Base-by-base conservation (phyloP, 345 rosid species). In the Murraya paniculata region DNA sequence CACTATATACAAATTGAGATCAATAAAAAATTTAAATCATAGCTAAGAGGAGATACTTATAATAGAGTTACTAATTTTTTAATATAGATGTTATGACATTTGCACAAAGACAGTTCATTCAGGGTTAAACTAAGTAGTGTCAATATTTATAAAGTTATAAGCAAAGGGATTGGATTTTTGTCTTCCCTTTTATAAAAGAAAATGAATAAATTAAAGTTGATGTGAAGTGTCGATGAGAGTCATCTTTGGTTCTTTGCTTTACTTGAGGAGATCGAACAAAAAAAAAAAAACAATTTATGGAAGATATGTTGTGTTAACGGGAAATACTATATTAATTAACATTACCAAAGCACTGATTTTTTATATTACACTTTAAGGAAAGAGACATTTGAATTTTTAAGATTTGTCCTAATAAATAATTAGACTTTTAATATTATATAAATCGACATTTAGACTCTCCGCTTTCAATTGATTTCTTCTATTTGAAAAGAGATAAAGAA, bases 191-290 rank as follows among this genome's bases (percentile, higher is more conserved):
- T 25, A 59, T 59, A 7, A 16, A 73, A 33, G 65, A 53, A 71
- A 71, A 28, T n/a, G 75, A 28, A 31, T 57, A 57, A 16, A 45
- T 45, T 45, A 60, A 39, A n/a, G 38, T 35, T n/a, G 33, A 22
- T 2, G 39, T 57, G 19, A 50, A 53, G 50, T 62, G 38, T 16
- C 31, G 39, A 16, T 64, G 39, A 16, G 11, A 55, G 16, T 7
- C 25, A 59, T 60, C 31, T 41, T 66, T 66, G 77, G 59, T 73
- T 73, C 30, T 62, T 67, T 58, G 53, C 55, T 58, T 73, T 22
- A 4, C 4, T 7, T 59, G 14, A 7, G 48, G 53, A n/a, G 59
- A 41, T 28, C 30, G 11, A 13, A 1, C 19, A 14, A 27, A 27
- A 6, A 61, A 27, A 61, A 10, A 24, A 25, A 59, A n/a, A 24